Evolutionary conservation across 495 filamentous ascomycete species (phyloP).

Genomic region (Hypoxylon trugodes): DNA sequence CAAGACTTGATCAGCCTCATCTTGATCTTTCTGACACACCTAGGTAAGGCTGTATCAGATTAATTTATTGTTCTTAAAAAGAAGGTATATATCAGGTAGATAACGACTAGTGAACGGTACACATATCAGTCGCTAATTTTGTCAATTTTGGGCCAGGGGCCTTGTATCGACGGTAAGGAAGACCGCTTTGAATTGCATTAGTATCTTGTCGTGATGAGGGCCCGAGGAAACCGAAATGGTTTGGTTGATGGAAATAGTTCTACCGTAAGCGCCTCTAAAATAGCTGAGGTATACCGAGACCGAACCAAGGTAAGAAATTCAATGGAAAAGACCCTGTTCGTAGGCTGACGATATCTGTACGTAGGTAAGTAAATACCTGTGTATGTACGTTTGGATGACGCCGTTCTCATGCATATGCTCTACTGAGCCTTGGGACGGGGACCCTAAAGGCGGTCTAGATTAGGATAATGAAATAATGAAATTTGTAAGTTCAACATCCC

Average conservation of each 20-base stretch:
- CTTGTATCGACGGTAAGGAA: too few species aligned
- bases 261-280: not conserved
- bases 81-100: not conserved
- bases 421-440: not conserved
- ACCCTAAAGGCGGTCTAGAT: constrained; percentile 9
- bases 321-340: constrained; percentile 13
- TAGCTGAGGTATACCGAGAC: constrained; percentile 11
- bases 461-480: constrained; percentile 29
- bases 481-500: constrained; percentile 2
- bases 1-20: constrained; percentile 9
- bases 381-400: not conserved
- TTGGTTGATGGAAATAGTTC: constrained; percentile 18
- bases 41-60: constrained; percentile 29
- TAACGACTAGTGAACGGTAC: not conserved
- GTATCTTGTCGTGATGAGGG: not conserved
- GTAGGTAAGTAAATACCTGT: too few species aligned
- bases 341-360: not conserved
- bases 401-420: constrained; percentile 1
- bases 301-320: constrained; percentile 20
- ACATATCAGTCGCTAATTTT: not conserved
- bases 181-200: too few species aligned
- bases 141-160: not conserved
- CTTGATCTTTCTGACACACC: constrained; percentile 18
- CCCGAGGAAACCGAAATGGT: not conserved
- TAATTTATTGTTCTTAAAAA: constrained; percentile 12